phyloP scores from a whole-genome alignment of 2,329 filamentous ascomycete species.

The Fusarium continuum region DNA sequence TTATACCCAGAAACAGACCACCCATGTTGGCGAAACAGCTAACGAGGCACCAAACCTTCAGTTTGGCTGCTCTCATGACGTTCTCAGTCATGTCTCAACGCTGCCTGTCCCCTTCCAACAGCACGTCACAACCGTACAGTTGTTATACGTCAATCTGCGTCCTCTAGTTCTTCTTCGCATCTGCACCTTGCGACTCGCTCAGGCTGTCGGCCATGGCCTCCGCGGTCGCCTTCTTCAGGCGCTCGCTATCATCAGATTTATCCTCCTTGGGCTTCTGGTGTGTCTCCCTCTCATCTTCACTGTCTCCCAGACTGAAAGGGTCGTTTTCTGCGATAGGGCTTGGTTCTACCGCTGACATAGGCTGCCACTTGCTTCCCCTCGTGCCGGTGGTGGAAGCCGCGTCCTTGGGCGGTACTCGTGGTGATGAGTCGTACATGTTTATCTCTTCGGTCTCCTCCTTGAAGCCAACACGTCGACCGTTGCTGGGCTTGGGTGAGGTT shows the following conservation, averaged over 20 bases:
- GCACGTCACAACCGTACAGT: not conserved
- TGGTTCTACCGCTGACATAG: slow-evolving; percentile 82
- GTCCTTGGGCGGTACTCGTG: slow-evolving; percentile 64
- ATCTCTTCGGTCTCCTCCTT: slow-evolving; percentile 80
- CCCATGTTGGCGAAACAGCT: slow-evolving; percentile 7
- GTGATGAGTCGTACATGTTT: slow-evolving; percentile 73
- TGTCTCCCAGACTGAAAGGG: slow-evolving; percentile 95
- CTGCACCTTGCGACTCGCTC: slow-evolving; percentile 51
- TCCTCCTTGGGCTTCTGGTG: slow-evolving; percentile 64
- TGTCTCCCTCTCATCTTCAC: slow-evolving; percentile 84
- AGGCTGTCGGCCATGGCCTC: slow-evolving; percentile 68
- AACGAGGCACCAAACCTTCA: slow-evolving; percentile 14
- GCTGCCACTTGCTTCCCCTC: slow-evolving; percentile 96
- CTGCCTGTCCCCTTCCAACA: not conserved
- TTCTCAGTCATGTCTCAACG: not conserved
- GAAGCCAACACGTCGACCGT: slow-evolving; percentile 65
- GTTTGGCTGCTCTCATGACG: slow-evolving; percentile 9
- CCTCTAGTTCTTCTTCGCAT: slow-evolving; percentile 49
- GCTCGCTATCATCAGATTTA: slow-evolving; percentile 67
- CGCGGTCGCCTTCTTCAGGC: slow-evolving; percentile 71
- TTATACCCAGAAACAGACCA: slow-evolving; percentile 24
- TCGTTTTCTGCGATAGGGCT: slow-evolving; percentile 89
- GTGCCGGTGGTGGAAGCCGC: slow-evolving; percentile 55
- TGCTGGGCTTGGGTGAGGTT: slow-evolving; percentile 59
- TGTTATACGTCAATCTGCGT: not conserved